Evolutionary conservation across 352 stramenopile genomes (phyloP).

Genomic region (Globisporangium solare): DNA sequence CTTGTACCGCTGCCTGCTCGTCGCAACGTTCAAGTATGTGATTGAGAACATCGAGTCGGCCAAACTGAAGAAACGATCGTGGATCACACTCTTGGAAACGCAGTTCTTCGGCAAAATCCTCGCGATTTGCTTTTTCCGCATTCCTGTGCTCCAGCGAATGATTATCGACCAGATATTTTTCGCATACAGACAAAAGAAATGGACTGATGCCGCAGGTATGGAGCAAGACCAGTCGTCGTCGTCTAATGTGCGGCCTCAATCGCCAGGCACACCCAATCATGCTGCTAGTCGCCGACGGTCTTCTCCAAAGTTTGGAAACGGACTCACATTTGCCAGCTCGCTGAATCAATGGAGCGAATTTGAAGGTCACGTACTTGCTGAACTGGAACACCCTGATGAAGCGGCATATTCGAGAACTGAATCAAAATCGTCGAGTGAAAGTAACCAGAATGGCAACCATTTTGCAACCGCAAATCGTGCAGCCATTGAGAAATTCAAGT

Average conservation of each 20-base stretch:
- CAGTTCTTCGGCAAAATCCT: slow-evolving; percentile 65
- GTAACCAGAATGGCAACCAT: slow-evolving; percentile 9
- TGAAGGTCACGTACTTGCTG: slow-evolving; percentile 33
- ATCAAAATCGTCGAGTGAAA: too few species aligned
- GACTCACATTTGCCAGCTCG: slow-evolving; percentile 47
- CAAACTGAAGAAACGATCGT: slow-evolving; percentile 32
- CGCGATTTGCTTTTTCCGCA: slow-evolving; percentile 67
- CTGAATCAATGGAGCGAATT: slow-evolving; percentile 60
- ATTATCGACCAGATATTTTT: slow-evolving; percentile 52
- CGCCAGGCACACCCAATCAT: slow-evolving; percentile 1
- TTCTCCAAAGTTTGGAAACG: slow-evolving; percentile 41
- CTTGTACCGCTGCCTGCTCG: slow-evolving; percentile 57
- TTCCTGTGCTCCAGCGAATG: slow-evolving; percentile 43
- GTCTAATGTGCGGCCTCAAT: not conserved
- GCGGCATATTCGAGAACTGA: too few species aligned
- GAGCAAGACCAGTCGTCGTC: too few species aligned
- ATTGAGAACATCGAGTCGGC: slow-evolving; percentile 54
- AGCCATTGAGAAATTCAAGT: slow-evolving; percentile 40
- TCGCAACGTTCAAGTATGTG: slow-evolving; percentile 77
- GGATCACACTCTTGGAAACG: slow-evolving; percentile 50
- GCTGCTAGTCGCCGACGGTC: slow-evolving; percentile 20
- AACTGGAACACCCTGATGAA: slow-evolving; percentile 23
- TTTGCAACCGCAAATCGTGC: slow-evolving; percentile 3
- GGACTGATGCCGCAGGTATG: slow-evolving; percentile 25
- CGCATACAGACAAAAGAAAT: slow-evolving; percentile 46